Percentiles rank a stretch among this genome's conserved stretches.
Conservation (phyloP, 1,284 basidiomycete genomes). For the Takashimella koratensis region DNA sequence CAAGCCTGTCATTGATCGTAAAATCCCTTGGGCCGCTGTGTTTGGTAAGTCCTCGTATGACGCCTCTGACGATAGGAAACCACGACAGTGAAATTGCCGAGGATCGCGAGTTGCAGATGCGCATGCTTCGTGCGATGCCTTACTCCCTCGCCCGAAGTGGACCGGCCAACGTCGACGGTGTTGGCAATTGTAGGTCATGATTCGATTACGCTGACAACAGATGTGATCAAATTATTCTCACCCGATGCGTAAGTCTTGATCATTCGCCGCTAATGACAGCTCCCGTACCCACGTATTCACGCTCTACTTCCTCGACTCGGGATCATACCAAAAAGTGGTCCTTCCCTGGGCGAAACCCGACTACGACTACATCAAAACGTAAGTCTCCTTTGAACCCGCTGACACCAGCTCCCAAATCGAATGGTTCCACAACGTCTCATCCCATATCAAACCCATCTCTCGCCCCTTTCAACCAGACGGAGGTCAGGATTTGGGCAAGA, state of each 20-base stretch:
- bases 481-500: conserved; percentile 60
- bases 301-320: conserved; percentile 90
- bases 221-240: conserved; percentile 44
- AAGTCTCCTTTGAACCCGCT: conserved; percentile 4
- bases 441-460: conserved; percentile 64
- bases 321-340: conserved; percentile 63
- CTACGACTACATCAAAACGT: conserved; percentile 72
- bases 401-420: conserved; percentile 61
- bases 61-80: conserved; percentile 56
- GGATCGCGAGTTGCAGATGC: conserved; percentile 60
- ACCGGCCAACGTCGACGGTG: conserved; percentile 75
- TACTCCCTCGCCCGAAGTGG: conserved; percentile 77
- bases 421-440: conserved; percentile 80
- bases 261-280: conserved; percentile 45
- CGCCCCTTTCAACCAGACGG: conserved; percentile 76
- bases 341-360: conserved; percentile 45
- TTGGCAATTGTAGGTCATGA: conserved; percentile 66
- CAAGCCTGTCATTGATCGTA: conserved; percentile 64
- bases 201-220: conserved; percentile 53
- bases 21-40: conserved; percentile 82
- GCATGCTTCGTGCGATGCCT: conserved; percentile 70
- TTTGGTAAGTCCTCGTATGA: conserved; percentile 55
- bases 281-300: conserved; percentile 83
- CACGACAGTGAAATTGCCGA: conserved; percentile 74
- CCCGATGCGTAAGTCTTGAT: conserved; percentile 59